Conservation (phyloP, 495 filamentous ascomycete genomes). For the Talaromyces borbonicus region DNA sequence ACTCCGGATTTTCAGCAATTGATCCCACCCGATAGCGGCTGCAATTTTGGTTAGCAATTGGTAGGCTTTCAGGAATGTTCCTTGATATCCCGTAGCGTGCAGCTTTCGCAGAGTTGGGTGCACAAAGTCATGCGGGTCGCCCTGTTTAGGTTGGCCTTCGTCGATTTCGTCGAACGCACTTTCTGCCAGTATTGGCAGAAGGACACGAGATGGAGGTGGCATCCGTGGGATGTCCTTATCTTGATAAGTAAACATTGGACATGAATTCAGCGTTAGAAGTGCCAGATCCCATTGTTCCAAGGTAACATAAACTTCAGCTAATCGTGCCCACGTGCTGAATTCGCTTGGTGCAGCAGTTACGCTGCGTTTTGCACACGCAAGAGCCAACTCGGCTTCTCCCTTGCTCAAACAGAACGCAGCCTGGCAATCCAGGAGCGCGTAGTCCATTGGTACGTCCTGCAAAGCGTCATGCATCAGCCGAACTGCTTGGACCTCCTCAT, state of each 20-base stretch:
- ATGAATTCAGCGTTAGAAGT: slow-evolving; percentile 93
- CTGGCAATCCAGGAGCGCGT: slow-evolving; percentile 85
- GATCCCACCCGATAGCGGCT: slow-evolving; percentile 93
- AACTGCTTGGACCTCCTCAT: slow-evolving; percentile 93
- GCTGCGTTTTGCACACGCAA: slow-evolving; percentile 87
- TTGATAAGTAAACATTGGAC: slow-evolving; percentile 99
- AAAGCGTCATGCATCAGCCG: slow-evolving; percentile 79
- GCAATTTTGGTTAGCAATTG: slow-evolving; percentile 89
- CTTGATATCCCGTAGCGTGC: slow-evolving; percentile 78
- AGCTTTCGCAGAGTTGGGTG: slow-evolving; percentile 81
- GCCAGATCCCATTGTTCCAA: slow-evolving; percentile 92
- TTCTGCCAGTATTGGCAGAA: slow-evolving; percentile 78
- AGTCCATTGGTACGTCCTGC: slow-evolving; percentile 90
- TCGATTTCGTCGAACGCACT: slow-evolving; percentile 94
- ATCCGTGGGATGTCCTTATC: slow-evolving; percentile 93
- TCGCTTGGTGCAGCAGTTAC: slow-evolving; percentile 93
- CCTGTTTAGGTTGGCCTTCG: slow-evolving; percentile 69
- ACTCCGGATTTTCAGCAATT: slow-evolving; percentile 82
- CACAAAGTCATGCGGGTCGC: slow-evolving; percentile 63
- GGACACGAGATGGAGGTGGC: slow-evolving; percentile 79
- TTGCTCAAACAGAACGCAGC: slow-evolving; percentile 88
- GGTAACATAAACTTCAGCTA: slow-evolving; percentile 85
- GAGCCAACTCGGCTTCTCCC: slow-evolving; percentile 71
- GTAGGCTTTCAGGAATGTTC: slow-evolving; percentile 93
- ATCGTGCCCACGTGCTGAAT: slow-evolving; percentile 90